Evolutionary conservation across 2,329 filamentous ascomycete genomes (phyloP).

Genomic region (Chaetomiaceae sp.): DNA sequence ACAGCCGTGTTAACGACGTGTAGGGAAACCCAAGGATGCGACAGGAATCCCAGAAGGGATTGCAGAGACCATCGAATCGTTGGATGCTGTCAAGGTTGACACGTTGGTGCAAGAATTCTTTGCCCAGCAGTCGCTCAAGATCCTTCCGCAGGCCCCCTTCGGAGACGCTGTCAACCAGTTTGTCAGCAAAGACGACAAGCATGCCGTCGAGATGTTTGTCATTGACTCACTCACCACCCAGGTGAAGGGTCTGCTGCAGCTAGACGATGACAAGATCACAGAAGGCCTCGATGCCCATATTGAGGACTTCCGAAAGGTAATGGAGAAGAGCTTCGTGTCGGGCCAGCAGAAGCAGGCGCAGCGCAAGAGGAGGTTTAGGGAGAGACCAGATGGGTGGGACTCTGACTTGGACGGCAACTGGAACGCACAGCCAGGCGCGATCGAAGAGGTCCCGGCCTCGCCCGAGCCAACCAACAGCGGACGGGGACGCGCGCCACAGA

Average conservation of each 20-base stretch:
- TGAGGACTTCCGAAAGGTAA: slow-evolving; percentile 62
- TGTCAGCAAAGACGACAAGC: slow-evolving; percentile 91
- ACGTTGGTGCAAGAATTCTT: slow-evolving; percentile 85
- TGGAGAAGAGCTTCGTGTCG: slow-evolving; percentile 66
- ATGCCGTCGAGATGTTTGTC: slow-evolving; percentile 80
- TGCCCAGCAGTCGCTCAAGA: slow-evolving; percentile 80
- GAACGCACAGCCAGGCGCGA: slow-evolving; percentile 70
- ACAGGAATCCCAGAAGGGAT: slow-evolving; percentile 60
- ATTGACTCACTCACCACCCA: slow-evolving; percentile 66
- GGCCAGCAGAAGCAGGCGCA: slow-evolving; percentile 52
- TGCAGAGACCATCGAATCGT: slow-evolving; percentile 53
- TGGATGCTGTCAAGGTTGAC: slow-evolving; percentile 82
- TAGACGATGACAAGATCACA: slow-evolving; percentile 60
- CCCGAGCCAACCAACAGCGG: slow-evolving; percentile 29
- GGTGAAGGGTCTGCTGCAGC: slow-evolving; percentile 62
- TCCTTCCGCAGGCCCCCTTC: slow-evolving; percentile 87
- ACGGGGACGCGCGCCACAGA: slow-evolving; percentile 29
- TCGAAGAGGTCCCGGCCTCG: slow-evolving; percentile 43
- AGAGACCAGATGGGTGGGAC: slow-evolving; percentile 78
- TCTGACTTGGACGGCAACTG: slow-evolving; percentile 83
- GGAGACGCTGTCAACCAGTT: slow-evolving; percentile 90
- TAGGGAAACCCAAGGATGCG: slow-evolving; percentile 41
- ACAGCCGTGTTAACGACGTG: slow-evolving; percentile 18
- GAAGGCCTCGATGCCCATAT: slow-evolving; percentile 65
- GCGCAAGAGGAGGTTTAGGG: slow-evolving; percentile 56